These are phyloP conservation scores for Peribolospora baueri DNA, from an alignment of 768 basidiomycete genomes.

Conservation along the genomic window DNA sequence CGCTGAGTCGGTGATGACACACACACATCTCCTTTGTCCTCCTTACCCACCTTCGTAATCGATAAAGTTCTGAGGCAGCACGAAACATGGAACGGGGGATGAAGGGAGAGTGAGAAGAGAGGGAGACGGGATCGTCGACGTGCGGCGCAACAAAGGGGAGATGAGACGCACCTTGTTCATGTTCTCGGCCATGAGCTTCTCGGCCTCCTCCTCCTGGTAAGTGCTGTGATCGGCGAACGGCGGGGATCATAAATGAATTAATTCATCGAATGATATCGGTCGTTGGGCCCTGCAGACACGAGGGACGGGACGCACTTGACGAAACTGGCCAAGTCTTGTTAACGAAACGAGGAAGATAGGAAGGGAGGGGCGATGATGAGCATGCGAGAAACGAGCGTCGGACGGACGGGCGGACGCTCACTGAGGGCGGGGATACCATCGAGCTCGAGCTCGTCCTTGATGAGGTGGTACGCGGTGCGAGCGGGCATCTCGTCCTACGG, in stretches of 20 bases:
- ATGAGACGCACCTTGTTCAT: not conserved
- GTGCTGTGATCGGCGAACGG: not conserved
- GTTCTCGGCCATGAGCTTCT: constrained; percentile 13
- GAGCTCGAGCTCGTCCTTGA: not conserved
- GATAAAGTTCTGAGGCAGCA: constrained; percentile 8
- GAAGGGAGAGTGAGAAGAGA: not conserved
- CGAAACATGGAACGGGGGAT: not conserved
- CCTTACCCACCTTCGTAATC: not conserved
- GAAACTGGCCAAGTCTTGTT: constrained; percentile 3
- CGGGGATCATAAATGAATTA: not conserved
- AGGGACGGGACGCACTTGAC: not conserved
- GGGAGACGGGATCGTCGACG: no score
- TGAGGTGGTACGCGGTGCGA: constrained; percentile 2
- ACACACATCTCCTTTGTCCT: not conserved
- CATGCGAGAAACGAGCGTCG: not conserved
- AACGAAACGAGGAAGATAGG: not conserved
- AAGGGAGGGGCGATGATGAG: not conserved
- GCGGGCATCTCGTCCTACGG: constrained; percentile 8
- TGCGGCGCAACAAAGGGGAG: no score
- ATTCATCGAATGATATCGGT: not conserved
- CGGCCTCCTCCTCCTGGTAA: constrained; percentile 12
- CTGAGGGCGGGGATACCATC: constrained; percentile 11
- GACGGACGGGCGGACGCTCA: no score
- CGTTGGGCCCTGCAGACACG: not conserved
- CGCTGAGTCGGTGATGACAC: not conserved